Conservation (phyloP, 2,329 filamentous ascomycete genomes). For the Fusarium keratoplasticum region DNA sequence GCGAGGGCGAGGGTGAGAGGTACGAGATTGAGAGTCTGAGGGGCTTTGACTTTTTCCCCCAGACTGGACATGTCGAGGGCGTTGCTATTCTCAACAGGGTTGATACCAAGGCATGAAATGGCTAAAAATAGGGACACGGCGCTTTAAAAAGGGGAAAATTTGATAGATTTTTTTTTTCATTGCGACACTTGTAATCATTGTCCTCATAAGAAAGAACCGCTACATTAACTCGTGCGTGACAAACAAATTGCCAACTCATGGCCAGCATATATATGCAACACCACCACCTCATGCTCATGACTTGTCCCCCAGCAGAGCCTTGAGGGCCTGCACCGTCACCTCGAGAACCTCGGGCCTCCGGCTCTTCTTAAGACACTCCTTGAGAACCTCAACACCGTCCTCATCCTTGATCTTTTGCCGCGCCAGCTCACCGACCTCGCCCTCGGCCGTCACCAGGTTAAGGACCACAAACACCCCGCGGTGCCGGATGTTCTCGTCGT, state of each 20-base stretch:
- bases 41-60: slow-evolving; percentile 98
- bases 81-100: slow-evolving; percentile 73
- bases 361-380: slow-evolving; percentile 75
- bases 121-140: slow-evolving; percentile 10
- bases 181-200: slow-evolving; percentile 35
- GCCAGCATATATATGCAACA: slow-evolving; percentile 11
- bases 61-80: slow-evolving; percentile 79
- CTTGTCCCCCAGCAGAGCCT: slow-evolving; percentile 67
- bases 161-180: slow-evolving; percentile 15
- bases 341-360: slow-evolving; percentile 77
- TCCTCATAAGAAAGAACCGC: slow-evolving; percentile 18
- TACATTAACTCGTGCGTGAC: slow-evolving; percentile 12
- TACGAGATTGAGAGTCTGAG: slow-evolving; percentile 92
- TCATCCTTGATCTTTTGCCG: slow-evolving; percentile 70
- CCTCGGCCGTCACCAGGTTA: slow-evolving; percentile 77
- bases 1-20: slow-evolving; percentile 60
- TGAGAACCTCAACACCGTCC: slow-evolving; percentile 75
- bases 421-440: slow-evolving; percentile 71
- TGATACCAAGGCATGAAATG: slow-evolving; percentile 43
- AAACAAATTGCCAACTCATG: slow-evolving; percentile 2
- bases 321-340: slow-evolving; percentile 78
- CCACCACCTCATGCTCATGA: slow-evolving; percentile 25
- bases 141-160: slow-evolving; percentile 10
- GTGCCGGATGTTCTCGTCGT: slow-evolving; percentile 74
- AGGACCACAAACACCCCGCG: slow-evolving; percentile 80